Evolutionary conservation across 495 filamentous ascomycete genomes (phyloP), one percentile per base, ranked within the genome.

Genomic region (Aspergillus panamensis): DNA sequence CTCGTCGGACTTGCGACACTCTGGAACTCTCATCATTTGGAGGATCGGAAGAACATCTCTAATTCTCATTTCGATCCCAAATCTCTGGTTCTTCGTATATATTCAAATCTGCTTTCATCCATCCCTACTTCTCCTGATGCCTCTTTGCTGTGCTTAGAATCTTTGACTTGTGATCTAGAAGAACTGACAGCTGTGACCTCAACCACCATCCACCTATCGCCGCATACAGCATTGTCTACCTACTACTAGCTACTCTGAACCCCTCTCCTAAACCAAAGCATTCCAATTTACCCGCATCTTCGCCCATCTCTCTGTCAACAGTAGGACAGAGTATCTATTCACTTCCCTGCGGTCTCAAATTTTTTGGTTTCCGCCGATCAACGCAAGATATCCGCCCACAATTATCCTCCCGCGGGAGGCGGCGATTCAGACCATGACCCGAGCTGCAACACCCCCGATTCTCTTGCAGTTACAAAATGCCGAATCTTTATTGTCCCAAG

Each of bases 401-500:
- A 49, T 42, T 53, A 52, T 35, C 52, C 55, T 59, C 51, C 63
- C 58, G 57, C 59, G 43, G 71, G 70, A 70, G 70, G 71, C 62
- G 64, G 66, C 69, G 63, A 62, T 70, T 60, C 63, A 61, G 66
- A 77, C 60, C 53, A 82, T 81, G 79, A 78, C 77, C 53, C 76
- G 75, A 59, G 74, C 74, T 40, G 68, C 72, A 37, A 69, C 72
- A 52, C 77, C 75, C 67, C 75, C 85, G 25, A 76, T 87, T 57
- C 76, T 91, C 51, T 71, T 81, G 30, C 81, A 88, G 70, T 78
- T 91, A 58, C 78, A 79, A 51, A 81, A 74, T 63, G 77, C 85
- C 42, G 82, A 79, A 51, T 84, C 83, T 58, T 69, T 80, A 57
- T 75, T 78, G 5, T 78, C 83, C 43, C 88, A 90, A 65, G 77